phyloP scores from a whole-genome alignment of 2,329 filamentous ascomycete genomes.

The Diaporthe amygdali region DNA sequence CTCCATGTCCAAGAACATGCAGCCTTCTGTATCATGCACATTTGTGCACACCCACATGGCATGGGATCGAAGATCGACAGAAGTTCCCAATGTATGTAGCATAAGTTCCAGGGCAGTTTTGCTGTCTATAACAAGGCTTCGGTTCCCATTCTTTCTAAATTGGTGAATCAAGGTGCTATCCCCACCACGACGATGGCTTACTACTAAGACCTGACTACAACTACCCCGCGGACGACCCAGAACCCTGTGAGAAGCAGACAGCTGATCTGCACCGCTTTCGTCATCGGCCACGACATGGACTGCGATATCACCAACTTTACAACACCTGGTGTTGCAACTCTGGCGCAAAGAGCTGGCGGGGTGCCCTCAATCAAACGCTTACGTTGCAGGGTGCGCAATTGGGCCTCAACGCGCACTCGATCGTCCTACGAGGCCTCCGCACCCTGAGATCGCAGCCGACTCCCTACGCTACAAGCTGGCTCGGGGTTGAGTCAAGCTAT shows the following conservation, averaged over 20 bases:
- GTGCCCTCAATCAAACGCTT: not conserved
- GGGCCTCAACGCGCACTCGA: not conserved
- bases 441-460: not conserved
- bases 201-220: not conserved
- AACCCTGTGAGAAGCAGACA: constrained; percentile 2
- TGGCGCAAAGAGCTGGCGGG: not conserved
- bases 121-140: not conserved
- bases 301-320: not conserved
- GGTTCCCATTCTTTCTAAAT: not conserved
- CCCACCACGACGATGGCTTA: not conserved
- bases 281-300: not conserved
- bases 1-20: not conserved
- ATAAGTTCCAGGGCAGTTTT: not conserved
- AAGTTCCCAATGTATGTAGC: not conserved
- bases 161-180: not conserved
- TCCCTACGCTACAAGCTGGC: not conserved
- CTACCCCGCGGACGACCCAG: not conserved
- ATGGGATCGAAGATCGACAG: not conserved
- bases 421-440: not conserved
- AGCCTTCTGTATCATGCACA: not conserved
- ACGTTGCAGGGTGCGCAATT: not conserved
- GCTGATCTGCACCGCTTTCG: not conserved
- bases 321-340: not conserved
- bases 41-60: not conserved
- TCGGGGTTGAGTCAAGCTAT: not conserved